Evolutionary conservation across 768 basidiomycete genomes (phyloP).

Genomic region (Tremella mesenterica): DNA sequence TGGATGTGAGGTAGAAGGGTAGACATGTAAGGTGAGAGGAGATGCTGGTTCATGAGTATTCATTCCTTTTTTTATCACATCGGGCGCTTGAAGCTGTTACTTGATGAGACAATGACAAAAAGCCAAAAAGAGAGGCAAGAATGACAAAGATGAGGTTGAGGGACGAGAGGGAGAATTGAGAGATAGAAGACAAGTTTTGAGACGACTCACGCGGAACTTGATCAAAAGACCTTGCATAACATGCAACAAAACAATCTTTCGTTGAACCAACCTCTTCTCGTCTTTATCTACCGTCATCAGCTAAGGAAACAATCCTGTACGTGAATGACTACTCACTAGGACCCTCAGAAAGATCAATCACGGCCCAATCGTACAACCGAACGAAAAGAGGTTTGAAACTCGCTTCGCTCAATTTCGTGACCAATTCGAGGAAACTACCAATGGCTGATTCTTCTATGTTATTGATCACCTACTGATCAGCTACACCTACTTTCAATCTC

Average conservation of each 20-base stretch:
- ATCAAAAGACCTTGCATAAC: slow-evolving; percentile 66
- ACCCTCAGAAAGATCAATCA: slow-evolving; percentile 49
- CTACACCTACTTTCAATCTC: not conserved
- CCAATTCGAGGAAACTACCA: slow-evolving; percentile 73
- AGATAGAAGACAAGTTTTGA: no score
- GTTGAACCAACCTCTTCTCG: slow-evolving; percentile 45
- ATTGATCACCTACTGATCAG: slow-evolving; percentile 20
- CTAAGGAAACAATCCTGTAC: no score
- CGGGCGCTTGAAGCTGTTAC: no score
- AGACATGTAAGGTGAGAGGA: slow-evolving; percentile 78
- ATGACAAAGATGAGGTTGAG: not conserved
- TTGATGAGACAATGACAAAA: not conserved
- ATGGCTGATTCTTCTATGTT: slow-evolving; percentile 48
- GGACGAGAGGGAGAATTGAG: no score
- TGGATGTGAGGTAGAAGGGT: slow-evolving; percentile 62
- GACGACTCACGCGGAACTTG: slow-evolving; percentile 69
- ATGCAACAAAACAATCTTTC: slow-evolving; percentile 65
- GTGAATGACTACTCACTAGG: not conserved
- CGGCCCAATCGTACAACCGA: slow-evolving; percentile 90
- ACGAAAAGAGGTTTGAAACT: slow-evolving; percentile 87
- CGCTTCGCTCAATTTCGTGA: slow-evolving; percentile 84
- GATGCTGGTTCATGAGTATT: slow-evolving; percentile 52
- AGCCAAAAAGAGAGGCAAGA: not conserved
- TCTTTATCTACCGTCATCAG: slow-evolving; percentile 15
- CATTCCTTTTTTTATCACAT: no score